Conservation (phyloP, 2,329 filamentous ascomycete genomes). For the Penicillium sp. region DNA sequence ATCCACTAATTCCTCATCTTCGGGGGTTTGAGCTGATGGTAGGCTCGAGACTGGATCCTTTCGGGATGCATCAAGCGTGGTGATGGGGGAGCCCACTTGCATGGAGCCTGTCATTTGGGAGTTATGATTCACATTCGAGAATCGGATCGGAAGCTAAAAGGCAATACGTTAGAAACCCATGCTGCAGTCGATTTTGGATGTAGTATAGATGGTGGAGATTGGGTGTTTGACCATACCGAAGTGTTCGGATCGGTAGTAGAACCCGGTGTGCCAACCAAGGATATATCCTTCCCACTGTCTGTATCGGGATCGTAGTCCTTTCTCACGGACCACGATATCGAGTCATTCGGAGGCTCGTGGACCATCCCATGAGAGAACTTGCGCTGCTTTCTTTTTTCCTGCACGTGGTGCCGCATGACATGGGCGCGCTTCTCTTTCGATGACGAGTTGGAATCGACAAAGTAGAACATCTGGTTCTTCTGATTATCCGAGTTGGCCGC, state of each 20-base stretch:
- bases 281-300: constrained; percentile 2
- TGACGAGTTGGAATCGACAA: constrained; percentile 41
- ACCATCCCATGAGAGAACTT: constrained; percentile 23
- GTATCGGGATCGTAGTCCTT: constrained; percentile 8
- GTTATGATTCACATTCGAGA: constrained; percentile 12
- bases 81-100: constrained; percentile 24
- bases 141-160: constrained; percentile 14
- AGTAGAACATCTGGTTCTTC: constrained; percentile 39
- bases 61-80: constrained; percentile 27
- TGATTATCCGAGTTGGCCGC: constrained; percentile 21
- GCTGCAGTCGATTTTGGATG: background rate
- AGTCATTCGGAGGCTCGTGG: constrained; percentile 6
- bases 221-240: constrained; percentile 19
- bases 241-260: constrained; percentile 7
- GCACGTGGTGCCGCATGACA: constrained; percentile 47
- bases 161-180: constrained; percentile 8
- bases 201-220: background rate
- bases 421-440: constrained; percentile 44
- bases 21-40: constrained; percentile 22
- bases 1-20: constrained; percentile 35
- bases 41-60: constrained; percentile 35
- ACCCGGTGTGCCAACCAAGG: background rate
- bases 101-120: constrained; percentile 4
- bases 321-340: constrained; percentile 1
- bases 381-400: constrained; percentile 38